Evolutionary conservation across 306 rosid genomes (phyloP).

Genomic region (Bauhinia variegata): DNA sequence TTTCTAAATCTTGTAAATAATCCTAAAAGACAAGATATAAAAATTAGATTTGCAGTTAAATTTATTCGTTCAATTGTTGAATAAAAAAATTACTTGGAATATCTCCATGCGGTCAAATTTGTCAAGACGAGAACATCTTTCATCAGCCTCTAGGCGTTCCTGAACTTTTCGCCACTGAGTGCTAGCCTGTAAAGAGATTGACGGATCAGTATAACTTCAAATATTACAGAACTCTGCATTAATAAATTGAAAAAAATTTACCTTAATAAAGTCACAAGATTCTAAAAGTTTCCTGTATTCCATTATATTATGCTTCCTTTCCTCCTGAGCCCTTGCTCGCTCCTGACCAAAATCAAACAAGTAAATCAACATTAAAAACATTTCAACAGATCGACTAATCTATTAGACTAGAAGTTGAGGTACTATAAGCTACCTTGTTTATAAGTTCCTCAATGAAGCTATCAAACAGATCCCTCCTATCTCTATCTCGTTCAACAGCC

Average conservation of each 20-base stretch:
- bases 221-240: slow-evolving; percentile 28
- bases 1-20: slow-evolving; percentile 75
- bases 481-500: slow-evolving; percentile 89
- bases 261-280: slow-evolving; percentile 93
- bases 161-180: slow-evolving; percentile 97
- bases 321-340: slow-evolving; percentile 77
- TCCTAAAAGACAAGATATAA: slow-evolving; percentile 56
- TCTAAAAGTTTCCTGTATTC: slow-evolving; percentile 79
- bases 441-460: slow-evolving; percentile 71
- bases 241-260: slow-evolving; percentile 32
- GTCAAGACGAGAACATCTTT: slow-evolving; percentile 85
- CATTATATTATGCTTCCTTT: slow-evolving; percentile 56
- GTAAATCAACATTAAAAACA: slow-evolving; percentile 33
- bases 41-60: slow-evolving; percentile 36
- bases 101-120: slow-evolving; percentile 80
- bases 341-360: slow-evolving; percentile 56
- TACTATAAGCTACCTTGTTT: slow-evolving; percentile 56
- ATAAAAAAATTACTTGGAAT: slow-evolving; percentile 61
- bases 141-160: slow-evolving; percentile 91
- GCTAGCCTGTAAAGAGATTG: slow-evolving; percentile 59
- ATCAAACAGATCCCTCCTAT: slow-evolving; percentile 81
- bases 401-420: slow-evolving; percentile 15
- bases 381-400: slow-evolving; percentile 15
- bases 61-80: slow-evolving; percentile 21
- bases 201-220: slow-evolving; percentile 35